Conservation (phyloP, 768 basidiomycete genomes). For the Terana coerulea region DNA sequence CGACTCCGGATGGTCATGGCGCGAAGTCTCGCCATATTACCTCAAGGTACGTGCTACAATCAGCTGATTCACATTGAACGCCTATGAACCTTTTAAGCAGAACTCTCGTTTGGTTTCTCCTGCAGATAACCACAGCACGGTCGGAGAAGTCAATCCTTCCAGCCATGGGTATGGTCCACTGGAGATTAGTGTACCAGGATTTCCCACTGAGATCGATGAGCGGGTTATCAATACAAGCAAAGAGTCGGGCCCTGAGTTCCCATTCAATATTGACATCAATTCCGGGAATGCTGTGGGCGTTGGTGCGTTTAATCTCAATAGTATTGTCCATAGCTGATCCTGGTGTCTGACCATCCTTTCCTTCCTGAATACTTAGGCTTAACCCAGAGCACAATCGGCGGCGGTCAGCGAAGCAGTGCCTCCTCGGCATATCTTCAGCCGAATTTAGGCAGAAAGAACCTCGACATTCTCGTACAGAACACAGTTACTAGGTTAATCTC, state of each 20-base stretch:
- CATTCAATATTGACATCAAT: conserved; percentile 15
- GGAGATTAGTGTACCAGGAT: conserved; percentile 9
- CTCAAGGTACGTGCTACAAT: conserved; percentile 1
- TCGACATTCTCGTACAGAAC: conserved; percentile 19
- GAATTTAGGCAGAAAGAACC: conserved; percentile 7
- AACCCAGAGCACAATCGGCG: too few species aligned
- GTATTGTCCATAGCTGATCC: too few species aligned
- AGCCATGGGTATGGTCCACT: conserved; percentile 13
- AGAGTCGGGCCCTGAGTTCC: conserved; percentile 7
- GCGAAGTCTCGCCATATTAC: conserved; percentile 11
- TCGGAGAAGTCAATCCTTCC: conserved; percentile 15
- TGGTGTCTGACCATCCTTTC: too few species aligned
- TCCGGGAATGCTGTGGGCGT: conserved; percentile 12
- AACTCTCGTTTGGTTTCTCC: conserved; percentile 12
- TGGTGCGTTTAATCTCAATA: conserved; percentile 8
- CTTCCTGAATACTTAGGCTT: too few species aligned
- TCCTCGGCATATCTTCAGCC: conserved; percentile 14
- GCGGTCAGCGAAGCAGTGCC: conserved; percentile 12
- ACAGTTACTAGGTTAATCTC: conserved; percentile 13
- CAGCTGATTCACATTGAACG: not conserved
- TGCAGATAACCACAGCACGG: conserved; percentile 12
- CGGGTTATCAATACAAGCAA: conserved; percentile 8
- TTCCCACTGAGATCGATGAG: conserved; percentile 7
- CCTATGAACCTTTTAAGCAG: not conserved
- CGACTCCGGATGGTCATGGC: conserved; percentile 25